phyloP scores from a whole-genome alignment of 306 rosid genomes.

The Arachis hypogaea region DNA sequence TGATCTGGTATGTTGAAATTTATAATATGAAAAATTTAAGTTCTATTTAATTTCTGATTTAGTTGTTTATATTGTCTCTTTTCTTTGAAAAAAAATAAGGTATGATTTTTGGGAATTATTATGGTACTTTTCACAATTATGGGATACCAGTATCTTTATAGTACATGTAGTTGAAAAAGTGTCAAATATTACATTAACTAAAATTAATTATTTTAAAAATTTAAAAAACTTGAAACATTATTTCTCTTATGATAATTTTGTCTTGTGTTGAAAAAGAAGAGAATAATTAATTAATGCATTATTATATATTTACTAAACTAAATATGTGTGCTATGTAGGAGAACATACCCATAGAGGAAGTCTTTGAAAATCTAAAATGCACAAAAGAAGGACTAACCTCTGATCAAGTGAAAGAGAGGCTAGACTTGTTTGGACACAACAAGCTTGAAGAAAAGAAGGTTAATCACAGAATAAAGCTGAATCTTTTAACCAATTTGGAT shows the following conservation, averaged over 20 bases:
- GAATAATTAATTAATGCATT: too few relatives aligned
- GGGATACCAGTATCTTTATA: too few relatives aligned
- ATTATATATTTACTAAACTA: slow-evolving; percentile 14
- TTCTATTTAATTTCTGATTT: too few relatives aligned
- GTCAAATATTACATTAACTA: too few relatives aligned
- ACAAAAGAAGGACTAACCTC: slow-evolving; percentile 64
- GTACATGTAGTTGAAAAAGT: too few relatives aligned
- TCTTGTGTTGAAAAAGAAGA: too few relatives aligned
- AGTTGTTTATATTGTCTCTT: neutral
- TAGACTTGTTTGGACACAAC: slow-evolving; percentile 66
- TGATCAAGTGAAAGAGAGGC: slow-evolving; percentile 57
- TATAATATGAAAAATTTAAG: neutral
- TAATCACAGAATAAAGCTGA: neutral
- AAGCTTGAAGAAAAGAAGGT: slow-evolving; percentile 86
- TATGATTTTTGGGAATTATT: too few relatives aligned
- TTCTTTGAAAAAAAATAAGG: neutral
- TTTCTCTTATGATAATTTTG: neutral
- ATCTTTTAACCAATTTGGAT: neutral
- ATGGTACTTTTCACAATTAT: too few relatives aligned
- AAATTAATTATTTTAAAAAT: neutral
- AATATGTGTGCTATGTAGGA: slow-evolving; percentile 57
- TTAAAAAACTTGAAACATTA: neutral
- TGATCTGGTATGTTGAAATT: slow-evolving; percentile 61
- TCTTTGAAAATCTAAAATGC: slow-evolving; percentile 64
- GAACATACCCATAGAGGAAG: slow-evolving; percentile 66